Evolutionary conservation across 441 rosid genomes (phyloP).

Genomic region (Adansonia grandidieri): DNA sequence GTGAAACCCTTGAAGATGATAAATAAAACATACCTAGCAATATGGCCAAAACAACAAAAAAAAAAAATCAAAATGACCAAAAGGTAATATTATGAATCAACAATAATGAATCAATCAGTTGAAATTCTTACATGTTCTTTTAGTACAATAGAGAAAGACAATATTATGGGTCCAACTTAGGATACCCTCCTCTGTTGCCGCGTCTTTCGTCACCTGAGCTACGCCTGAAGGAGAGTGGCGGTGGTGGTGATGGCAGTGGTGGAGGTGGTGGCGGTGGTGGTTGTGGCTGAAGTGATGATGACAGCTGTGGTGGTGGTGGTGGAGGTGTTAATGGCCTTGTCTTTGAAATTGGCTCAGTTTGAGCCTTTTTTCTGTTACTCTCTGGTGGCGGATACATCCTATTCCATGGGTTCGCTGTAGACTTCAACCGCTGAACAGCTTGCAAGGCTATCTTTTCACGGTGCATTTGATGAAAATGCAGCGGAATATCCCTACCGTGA

Average conservation of each 20-base stretch:
- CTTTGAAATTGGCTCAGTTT: neutral
- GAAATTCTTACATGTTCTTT: neutral
- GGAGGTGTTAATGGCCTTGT: neutral
- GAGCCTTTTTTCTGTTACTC: neutral
- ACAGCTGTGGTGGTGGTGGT: neutral
- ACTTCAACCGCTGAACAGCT: neutral
- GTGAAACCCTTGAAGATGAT: neutral
- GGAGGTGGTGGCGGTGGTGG: neutral
- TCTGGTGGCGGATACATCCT: neutral
- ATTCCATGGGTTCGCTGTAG: neutral
- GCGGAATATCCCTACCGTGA: neutral
- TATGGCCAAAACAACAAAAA: neutral
- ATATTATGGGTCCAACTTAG: neutral
- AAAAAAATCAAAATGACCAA: neutral
- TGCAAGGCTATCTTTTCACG: neutral
- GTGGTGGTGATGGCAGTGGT: neutral
- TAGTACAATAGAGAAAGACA: neutral
- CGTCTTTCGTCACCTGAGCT: neutral
- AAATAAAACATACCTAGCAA: neutral
- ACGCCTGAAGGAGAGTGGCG: neutral
- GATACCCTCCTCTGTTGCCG: neutral
- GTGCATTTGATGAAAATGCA: constrained; percentile 8
- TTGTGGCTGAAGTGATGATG: no score
- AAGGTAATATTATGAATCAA: neutral
- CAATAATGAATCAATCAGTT: neutral